A percentile compares a stretch with the other conserved stretches of the same genome.
phyloP scores from a whole-genome alignment of 2,329 filamentous ascomycete genomes.

The Aspergillus bombycis region DNA sequence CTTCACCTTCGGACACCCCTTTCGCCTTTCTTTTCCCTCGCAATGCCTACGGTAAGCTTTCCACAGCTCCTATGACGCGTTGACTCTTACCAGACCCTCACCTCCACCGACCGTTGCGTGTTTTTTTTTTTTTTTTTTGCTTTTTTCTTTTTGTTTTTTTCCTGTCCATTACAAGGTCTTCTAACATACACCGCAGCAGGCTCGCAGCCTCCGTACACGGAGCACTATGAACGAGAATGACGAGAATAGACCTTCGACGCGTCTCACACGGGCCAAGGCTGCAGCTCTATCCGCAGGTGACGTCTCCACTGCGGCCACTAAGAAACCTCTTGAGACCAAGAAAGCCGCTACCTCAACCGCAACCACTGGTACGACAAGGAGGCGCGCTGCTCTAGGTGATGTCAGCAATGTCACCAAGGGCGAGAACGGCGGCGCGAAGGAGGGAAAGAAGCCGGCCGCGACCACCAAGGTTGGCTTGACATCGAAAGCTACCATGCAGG shows the following conservation, averaged over 20 bases:
- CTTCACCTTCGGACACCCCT: constrained; percentile 22
- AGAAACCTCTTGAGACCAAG: constrained; percentile 71
- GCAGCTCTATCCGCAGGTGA: constrained; percentile 62
- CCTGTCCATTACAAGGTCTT: constrained; percentile 10
- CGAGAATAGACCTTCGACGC: constrained; percentile 79
- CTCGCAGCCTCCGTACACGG: constrained; percentile 72
- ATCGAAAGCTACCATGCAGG: constrained; percentile 75
- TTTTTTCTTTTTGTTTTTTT: too few species aligned
- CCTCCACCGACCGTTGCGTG: constrained; percentile 2
- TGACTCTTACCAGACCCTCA: constrained; percentile 8
- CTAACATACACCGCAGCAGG: constrained; percentile 56
- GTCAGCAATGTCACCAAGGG: constrained; percentile 89
- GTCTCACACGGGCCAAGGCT: constrained; percentile 90
- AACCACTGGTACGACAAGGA: constrained; percentile 60
- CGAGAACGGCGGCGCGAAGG: constrained; percentile 59
- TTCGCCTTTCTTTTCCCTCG: constrained; percentile 36
- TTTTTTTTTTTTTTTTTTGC: neutral
- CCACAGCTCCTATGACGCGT: constrained; percentile 19
- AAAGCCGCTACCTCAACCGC: constrained; percentile 58
- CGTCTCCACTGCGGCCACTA: constrained; percentile 62
- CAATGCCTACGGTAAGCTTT: constrained; percentile 62
- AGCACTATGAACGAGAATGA: constrained; percentile 90
- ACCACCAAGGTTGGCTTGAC: constrained; percentile 69
- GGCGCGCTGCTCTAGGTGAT: constrained; percentile 85
- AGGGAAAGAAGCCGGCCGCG: constrained; percentile 72